Base-by-base conservation (phyloP, 2,329 filamentous ascomycete species). In the Rhinocladiella mackenziei region DNA sequence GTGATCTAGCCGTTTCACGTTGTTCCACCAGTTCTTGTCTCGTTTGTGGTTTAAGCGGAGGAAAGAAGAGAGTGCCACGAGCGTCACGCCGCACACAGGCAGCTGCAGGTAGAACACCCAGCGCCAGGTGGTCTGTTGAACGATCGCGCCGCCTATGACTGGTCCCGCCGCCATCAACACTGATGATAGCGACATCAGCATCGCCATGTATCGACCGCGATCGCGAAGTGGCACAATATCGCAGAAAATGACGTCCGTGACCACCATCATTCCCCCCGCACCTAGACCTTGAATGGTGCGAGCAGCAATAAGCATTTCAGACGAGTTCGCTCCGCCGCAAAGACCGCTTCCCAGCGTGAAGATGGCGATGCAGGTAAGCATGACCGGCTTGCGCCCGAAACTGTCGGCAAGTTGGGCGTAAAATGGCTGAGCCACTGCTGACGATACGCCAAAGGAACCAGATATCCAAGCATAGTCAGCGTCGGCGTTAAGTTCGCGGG, bases 381-480 rank as follows among this genome's bases (percentile, higher is more conserved):
- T 64, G 36, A 71, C 58, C 3, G 63, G 57, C 22, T 69, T 68
- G n/a, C 72, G 68, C 2, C 71, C 73, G 48, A 77, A 74, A 11
- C 72, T 64, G 41, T 71, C 63, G 5, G 68, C 66, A 2, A 72
- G 56, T 0, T 63, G 57, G 1, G 65, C 65, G 46, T 66, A 65
- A 30, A 68, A 56, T n/a, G 68, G 70, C 26, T 71, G 65, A 11
- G 23, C 23, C 7, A 11, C 23, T 26, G 23, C 32, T n/a, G n/a
- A n/a, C n/a, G n/a, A n/a, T n/a, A n/a, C n/a, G n/a, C n/a, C n/a
- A n/a, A n/a, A n/a, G n/a, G n/a, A n/a, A n/a, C n/a, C n/a, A n/a
- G n/a, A n/a, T n/a, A n/a, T n/a, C n/a, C n/a, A n/a, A n/a, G n/a
- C n/a, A n/a, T n/a, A n/a, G n/a, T n/a, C n/a, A n/a, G n/a, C n/a